Conservation (phyloP, 139 green algal genomes). For the Coelastrella sp. region DNA sequence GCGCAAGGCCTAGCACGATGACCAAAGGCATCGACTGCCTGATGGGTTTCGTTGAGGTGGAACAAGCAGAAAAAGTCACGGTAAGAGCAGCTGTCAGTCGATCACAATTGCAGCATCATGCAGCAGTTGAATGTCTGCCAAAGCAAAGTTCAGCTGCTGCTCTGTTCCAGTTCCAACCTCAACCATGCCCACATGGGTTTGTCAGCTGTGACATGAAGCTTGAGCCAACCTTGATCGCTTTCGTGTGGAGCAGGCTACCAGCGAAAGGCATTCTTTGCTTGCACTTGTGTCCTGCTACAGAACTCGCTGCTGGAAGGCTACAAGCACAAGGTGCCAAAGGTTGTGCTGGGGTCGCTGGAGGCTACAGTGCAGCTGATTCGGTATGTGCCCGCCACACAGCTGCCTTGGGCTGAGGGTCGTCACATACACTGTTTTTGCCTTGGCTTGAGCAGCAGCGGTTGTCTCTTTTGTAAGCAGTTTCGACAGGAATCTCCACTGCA, state of each 20-base stretch:
- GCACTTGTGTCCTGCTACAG: constrained; percentile 45
- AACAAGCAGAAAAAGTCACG: constrained; percentile 83
- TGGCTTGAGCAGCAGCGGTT: not conserved
- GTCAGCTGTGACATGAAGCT: too few relatives aligned
- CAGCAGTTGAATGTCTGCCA: too few relatives aligned
- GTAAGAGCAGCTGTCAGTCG: too few relatives aligned
- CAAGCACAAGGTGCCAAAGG: constrained; percentile 93
- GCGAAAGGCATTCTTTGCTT: too few relatives aligned
- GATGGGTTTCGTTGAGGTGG: constrained; percentile 88
- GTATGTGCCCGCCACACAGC: constrained; percentile 35
- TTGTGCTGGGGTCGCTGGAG: constrained; percentile 85
- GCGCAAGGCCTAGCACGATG: constrained; percentile 85
- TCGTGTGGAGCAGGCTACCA: too few relatives aligned
- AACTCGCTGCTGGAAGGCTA: constrained; percentile 76
- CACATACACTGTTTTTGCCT: not conserved
- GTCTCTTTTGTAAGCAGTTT: too few relatives aligned
- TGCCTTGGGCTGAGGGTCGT: not conserved
- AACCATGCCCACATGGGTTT: too few relatives aligned
- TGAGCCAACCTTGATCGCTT: too few relatives aligned
- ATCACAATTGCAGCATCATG: too few relatives aligned
- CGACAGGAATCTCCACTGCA: too few relatives aligned
- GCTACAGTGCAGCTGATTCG: constrained; percentile 66
- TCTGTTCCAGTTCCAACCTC: too few relatives aligned
- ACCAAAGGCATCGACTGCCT: constrained; percentile 76
- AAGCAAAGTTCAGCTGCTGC: too few relatives aligned